Conservation (phyloP, 495 filamentous ascomycete species). For the Penicillium paradoxum region DNA sequence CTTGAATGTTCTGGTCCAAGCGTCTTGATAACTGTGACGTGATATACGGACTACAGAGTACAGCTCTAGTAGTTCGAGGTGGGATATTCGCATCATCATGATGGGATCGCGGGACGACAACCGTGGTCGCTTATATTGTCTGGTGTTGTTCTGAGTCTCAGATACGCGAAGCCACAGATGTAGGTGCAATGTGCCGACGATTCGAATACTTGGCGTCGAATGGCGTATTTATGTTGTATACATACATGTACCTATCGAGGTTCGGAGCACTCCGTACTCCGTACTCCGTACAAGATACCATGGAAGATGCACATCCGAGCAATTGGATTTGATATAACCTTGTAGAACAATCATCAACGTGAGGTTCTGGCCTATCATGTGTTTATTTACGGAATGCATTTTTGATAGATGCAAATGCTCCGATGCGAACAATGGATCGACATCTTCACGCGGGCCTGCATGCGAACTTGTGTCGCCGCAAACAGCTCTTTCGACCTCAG, state of each 20-base stretch:
- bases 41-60: neutral
- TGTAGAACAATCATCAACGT: neutral
- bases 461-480: slow-evolving; percentile 8
- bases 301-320: too few species aligned
- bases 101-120: neutral
- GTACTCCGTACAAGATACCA: too few species aligned
- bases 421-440: slow-evolving; percentile 6
- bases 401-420: slow-evolving; percentile 4
- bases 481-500: slow-evolving; percentile 1
- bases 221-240: neutral
- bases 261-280: too few species aligned
- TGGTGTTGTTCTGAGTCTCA: neutral
- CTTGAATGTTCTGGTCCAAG: neutral
- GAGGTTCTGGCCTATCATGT: neutral
- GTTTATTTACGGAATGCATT: neutral
- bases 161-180: neutral
- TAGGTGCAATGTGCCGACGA: slow-evolving; percentile 3
- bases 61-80: neutral
- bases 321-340: neutral
- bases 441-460: neutral
- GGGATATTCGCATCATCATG: slow-evolving; percentile 5
- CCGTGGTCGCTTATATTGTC: slow-evolving; percentile 1
- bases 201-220: neutral
- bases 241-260: too few species aligned
- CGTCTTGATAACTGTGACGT: slow-evolving; percentile 7